Evolutionary conservation across 2,329 filamentous ascomycete genomes (phyloP).

Genomic region (Fusarium multiceps): DNA sequence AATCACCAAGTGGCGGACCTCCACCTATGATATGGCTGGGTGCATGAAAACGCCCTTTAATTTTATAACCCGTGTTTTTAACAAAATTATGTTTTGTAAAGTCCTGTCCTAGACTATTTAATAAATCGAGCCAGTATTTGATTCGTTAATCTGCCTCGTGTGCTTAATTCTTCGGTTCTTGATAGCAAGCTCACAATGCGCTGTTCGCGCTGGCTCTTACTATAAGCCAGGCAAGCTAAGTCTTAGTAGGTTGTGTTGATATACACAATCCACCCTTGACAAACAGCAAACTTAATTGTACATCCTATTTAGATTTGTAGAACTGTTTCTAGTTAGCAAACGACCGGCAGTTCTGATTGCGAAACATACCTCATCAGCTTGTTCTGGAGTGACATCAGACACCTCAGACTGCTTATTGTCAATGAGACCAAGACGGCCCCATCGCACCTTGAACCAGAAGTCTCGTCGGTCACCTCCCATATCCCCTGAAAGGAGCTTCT

Average conservation of each 20-base stretch:
- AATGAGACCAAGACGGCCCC: conserved; percentile 77
- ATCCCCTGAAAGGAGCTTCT: conserved; percentile 73
- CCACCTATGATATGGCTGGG: conserved; percentile 9
- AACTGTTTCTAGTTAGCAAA: conserved; percentile 50
- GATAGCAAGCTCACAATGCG: not conserved
- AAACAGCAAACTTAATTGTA: conserved; percentile 10
- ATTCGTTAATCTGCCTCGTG: not conserved
- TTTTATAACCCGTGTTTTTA: not conserved
- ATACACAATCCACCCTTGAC: not conserved
- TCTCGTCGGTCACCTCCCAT: conserved; percentile 82
- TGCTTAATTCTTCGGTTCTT: not conserved
- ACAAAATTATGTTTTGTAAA: not conserved
- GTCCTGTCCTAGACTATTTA: not conserved
- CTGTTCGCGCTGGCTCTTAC: not conserved
- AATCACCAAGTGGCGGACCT: not conserved
- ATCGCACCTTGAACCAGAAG: conserved; percentile 82
- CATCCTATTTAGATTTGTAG: conserved; percentile 51
- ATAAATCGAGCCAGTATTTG: not conserved
- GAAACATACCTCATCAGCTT: conserved; percentile 70
- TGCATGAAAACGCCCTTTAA: not conserved
- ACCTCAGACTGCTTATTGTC: conserved; percentile 69
- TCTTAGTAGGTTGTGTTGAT: not conserved
- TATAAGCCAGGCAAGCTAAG: conserved; percentile 2
- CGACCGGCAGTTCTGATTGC: not conserved
- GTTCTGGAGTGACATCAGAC: conserved; percentile 74